Base-by-base conservation (phyloP, 2,329 filamentous ascomycete species). In the Penicillium sp. region DNA sequence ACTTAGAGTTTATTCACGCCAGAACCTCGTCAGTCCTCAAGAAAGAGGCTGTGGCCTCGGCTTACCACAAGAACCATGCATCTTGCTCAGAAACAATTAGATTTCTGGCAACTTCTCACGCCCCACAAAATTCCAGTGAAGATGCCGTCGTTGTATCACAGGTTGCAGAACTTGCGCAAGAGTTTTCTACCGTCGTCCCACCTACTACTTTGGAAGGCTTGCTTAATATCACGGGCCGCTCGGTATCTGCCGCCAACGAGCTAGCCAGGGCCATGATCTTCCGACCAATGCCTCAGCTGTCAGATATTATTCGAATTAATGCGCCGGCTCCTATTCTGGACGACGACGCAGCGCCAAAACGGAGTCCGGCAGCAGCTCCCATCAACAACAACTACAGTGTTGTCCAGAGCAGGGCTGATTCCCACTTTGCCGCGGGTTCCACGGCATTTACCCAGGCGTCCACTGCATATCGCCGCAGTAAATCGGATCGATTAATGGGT, bases 401-500 rank as follows among this genome's bases (percentile, higher is more conserved):
- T 12, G 67, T 70, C 3, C 66, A 67, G 6, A 66, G 67, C 11
- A 69, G 72, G 18, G 79, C 77, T n/a, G 68, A 72, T 0, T 68
- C 73, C 5, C 75, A 83, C 56, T 72, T 77, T 48, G 68, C 73
- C 4, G 78, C 79, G 40, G 75, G 81, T 14, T 70, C 72, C 23
- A 68, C 74, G 4, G 83, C 83, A 12, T 83, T 85, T 63, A 70
- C 70, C 3, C 80, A 87, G 71, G 86, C 86, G 3, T 75, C 77
- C 9, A 72, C 77, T 8, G 82, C 83, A 1, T 83, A 83, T 64
- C 81, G 83, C 33, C 81, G 78, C 62, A 81, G 82, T 18, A 86
- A 82, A 63, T 91, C 90, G 0, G 84, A 91, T 60, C 86, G 81
- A 0, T 75, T 93, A 3, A 91, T 89, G 77, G 83, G 86, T 21